phyloP scores from a whole-genome alignment of 371 early-diverging fungal genomes.

The Rhizopus stolonifer region DNA sequence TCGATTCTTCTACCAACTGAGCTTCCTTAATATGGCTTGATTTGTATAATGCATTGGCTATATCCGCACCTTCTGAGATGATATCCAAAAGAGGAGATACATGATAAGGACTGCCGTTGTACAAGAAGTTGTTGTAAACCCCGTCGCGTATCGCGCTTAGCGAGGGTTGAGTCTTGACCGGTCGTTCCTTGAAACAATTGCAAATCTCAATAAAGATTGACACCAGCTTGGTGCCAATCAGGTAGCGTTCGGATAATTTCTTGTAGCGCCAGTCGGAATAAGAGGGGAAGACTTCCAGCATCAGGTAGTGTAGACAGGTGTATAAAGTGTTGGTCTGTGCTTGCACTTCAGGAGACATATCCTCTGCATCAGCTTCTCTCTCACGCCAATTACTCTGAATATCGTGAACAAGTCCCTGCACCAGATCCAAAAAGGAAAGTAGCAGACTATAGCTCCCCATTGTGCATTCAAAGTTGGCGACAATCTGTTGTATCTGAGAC shows the following conservation, averaged over 20 bases:
- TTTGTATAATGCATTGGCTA: slow-evolving; percentile 33
- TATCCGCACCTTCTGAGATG: slow-evolving; percentile 31
- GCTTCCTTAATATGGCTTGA: slow-evolving; percentile 32
- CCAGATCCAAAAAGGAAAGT: slow-evolving; percentile 41
- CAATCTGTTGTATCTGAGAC: slow-evolving; percentile 33
- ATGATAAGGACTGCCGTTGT: slow-evolving; percentile 39
- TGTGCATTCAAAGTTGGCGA: slow-evolving; percentile 33
- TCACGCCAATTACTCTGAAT: slow-evolving; percentile 43
- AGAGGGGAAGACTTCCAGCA: slow-evolving; percentile 44
- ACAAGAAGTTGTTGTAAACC: slow-evolving; percentile 35
- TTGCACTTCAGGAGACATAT: slow-evolving; percentile 3
- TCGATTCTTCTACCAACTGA: slow-evolving; percentile 28
- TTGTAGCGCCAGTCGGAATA: slow-evolving; percentile 47
- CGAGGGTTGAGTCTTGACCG: slow-evolving; percentile 1
- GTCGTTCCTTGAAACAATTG: slow-evolving; percentile 22
- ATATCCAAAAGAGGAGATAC: slow-evolving; percentile 38
- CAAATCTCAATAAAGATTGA: slow-evolving; percentile 35
- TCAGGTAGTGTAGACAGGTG: slow-evolving; percentile 36
- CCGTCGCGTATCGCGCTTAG: slow-evolving; percentile 29
- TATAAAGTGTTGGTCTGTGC: slow-evolving; percentile 30
- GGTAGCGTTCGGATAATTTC: slow-evolving; percentile 37
- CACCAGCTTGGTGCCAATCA: slow-evolving; percentile 40
- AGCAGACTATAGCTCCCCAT: slow-evolving; percentile 34
- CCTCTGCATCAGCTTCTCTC: background rate
- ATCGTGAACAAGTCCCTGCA: slow-evolving; percentile 37